Evolutionary conservation across 2,329 filamentous ascomycete genomes (phyloP).

Genomic region (Orbilia brochopaga): DNA sequence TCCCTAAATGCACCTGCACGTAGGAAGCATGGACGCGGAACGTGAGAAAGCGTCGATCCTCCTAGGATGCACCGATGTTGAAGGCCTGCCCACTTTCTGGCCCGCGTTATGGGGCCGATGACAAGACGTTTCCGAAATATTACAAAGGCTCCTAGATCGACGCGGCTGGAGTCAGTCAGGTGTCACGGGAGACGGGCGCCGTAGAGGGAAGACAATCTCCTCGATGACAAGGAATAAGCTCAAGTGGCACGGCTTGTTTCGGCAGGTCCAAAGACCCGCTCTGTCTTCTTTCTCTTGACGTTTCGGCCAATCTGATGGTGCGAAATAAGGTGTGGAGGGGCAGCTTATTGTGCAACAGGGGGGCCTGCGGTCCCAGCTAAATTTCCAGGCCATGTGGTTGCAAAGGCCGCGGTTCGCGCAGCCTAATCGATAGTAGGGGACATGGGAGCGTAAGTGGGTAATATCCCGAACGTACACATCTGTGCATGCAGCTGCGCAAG

Average conservation of each 20-base stretch:
- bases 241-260: slow-evolving; percentile 23
- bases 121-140: slow-evolving; percentile 7
- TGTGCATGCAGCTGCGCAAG: neutral
- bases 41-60: neutral
- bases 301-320: slow-evolving; percentile 17
- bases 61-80: neutral
- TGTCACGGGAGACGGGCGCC: slow-evolving; percentile 1
- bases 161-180: neutral
- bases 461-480: slow-evolving; percentile 3
- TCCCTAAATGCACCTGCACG: no score
- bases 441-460: slow-evolving; percentile 13
- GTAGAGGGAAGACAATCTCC: neutral
- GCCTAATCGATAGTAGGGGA: neutral
- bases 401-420: neutral
- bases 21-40: neutral
- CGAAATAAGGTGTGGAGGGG: slow-evolving; percentile 48
- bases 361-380: slow-evolving; percentile 8
- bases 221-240: slow-evolving; percentile 1
- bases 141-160: slow-evolving; percentile 2
- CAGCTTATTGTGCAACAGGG: slow-evolving; percentile 25
- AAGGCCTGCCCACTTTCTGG: neutral
- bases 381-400: neutral
- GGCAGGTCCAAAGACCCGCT: slow-evolving; percentile 14
- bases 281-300: slow-evolving; percentile 1
- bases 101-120: neutral